phyloP scores from a whole-genome alignment of 768 basidiomycete genomes.

The Tricholoma matsutake region DNA sequence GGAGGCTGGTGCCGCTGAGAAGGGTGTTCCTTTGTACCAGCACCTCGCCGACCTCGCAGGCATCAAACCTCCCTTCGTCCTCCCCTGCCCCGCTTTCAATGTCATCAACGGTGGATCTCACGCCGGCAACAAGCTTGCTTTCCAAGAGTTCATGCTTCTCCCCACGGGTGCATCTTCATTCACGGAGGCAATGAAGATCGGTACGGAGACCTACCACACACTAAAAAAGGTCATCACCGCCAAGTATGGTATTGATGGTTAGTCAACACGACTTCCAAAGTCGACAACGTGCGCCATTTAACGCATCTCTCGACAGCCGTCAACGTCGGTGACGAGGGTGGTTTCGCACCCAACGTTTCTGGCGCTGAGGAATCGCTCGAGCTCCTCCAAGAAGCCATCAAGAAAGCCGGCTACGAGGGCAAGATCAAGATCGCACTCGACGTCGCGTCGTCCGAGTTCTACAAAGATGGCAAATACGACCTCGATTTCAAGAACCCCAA shows the following conservation, averaged over 20 bases:
- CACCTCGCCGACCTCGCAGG: constrained; percentile 96
- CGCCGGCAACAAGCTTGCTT: constrained; percentile 98
- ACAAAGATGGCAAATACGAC: constrained; percentile 99
- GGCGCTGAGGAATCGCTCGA: constrained; percentile 98
- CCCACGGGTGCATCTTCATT: constrained; percentile 91
- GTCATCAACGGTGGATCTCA: constrained; percentile 99
- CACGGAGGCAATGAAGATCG: constrained; percentile 98
- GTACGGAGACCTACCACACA: constrained; percentile 96
- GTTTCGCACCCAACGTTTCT: constrained; percentile 97
- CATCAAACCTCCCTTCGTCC: constrained; percentile 88
- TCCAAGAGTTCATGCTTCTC: constrained; percentile 99
- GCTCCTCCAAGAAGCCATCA: constrained; percentile 92
- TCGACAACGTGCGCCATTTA: constrained; percentile 11
- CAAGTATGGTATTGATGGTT: constrained; percentile 99
- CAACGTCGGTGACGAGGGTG: constrained; percentile 99
- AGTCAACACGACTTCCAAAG: constrained; percentile 5
- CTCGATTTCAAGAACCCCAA: constrained; percentile 99
- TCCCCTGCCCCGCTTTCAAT: constrained; percentile 94
- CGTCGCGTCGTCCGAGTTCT: constrained; percentile 99
- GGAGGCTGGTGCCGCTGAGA: constrained; percentile 92
- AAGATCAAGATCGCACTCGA: constrained; percentile 99
- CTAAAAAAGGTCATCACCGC: constrained; percentile 99
- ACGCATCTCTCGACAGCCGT: constrained; percentile 56
- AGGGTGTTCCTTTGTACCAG: constrained; percentile 92
- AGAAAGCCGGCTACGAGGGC: constrained; percentile 96